Conservation (phyloP, 345 rosid species). For the Dimocarpus longan region DNA sequence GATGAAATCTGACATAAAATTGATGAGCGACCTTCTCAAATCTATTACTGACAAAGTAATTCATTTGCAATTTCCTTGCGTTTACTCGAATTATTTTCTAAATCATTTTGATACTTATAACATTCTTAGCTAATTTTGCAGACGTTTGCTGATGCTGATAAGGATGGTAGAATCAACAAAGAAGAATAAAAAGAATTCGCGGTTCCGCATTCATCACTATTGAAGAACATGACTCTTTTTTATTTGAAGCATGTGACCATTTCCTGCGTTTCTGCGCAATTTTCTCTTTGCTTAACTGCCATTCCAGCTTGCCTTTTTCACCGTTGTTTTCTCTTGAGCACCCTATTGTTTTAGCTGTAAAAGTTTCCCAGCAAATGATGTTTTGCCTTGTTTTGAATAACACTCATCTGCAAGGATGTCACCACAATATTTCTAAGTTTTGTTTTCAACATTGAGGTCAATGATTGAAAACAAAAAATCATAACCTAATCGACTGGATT, state of each 20-base stretch:
- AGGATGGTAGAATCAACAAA: constrained; percentile 67
- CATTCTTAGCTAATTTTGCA: constrained; percentile 26
- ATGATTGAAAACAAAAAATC: too few relatives aligned
- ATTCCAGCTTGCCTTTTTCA: neutral
- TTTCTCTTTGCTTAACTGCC: neutral
- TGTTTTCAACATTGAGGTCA: too few relatives aligned
- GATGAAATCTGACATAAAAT: constrained; percentile 57
- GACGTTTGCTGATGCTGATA: constrained; percentile 73
- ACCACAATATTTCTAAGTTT: too few relatives aligned
- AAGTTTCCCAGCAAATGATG: neutral
- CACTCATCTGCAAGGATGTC: constrained; percentile 51
- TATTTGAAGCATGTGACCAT: constrained; percentile 51
- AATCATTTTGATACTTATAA: neutral
- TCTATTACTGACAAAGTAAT: constrained; percentile 66
- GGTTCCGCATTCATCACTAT: constrained; percentile 52
- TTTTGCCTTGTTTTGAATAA: neutral
- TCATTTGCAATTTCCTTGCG: neutral
- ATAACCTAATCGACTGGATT: too few relatives aligned
- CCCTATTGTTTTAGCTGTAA: neutral
- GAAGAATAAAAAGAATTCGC: constrained; percentile 69
- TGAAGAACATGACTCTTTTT: constrained; percentile 84
- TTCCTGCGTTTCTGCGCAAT: neutral
- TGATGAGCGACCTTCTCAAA: constrained; percentile 63
- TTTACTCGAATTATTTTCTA: neutral
- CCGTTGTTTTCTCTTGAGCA: neutral